Conservation (phyloP, 2,329 filamentous ascomycete genomes). For the Orbilia brochopaga region DNA sequence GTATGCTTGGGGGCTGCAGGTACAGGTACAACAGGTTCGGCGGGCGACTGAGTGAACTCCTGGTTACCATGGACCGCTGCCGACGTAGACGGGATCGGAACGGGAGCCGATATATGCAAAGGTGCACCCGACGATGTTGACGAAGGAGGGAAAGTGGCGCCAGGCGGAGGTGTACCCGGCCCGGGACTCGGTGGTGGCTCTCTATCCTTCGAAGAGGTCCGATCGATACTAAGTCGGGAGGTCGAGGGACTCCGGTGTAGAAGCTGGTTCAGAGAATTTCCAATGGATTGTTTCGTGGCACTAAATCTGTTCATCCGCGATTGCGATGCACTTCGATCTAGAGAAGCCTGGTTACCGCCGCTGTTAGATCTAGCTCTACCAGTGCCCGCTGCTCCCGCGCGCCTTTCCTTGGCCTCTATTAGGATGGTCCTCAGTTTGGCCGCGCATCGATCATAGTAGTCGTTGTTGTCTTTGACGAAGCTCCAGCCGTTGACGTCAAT, state of each 20-base stretch:
- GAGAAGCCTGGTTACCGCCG: conserved; percentile 52
- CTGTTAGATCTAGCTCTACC: conserved; percentile 63
- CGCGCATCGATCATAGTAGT: conserved; percentile 93
- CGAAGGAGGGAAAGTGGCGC: conserved; percentile 55
- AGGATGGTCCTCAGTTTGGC: conserved; percentile 88
- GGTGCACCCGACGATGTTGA: conserved; percentile 58
- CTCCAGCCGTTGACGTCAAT: conserved; percentile 99
- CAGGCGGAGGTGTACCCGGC: conserved; percentile 27
- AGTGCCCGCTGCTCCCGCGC: conserved; percentile 58
- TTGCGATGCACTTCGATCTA: conserved; percentile 55
- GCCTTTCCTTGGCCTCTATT: conserved; percentile 64
- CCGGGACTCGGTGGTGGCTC: conserved; percentile 42
- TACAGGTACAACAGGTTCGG: conserved; percentile 68
- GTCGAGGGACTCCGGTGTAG: conserved; percentile 48
- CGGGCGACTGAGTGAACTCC: conserved; percentile 53
- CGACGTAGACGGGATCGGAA: conserved; percentile 55
- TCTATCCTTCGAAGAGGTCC: conserved; percentile 52
- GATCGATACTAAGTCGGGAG: conserved; percentile 45
- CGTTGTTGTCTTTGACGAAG: conserved; percentile 98
- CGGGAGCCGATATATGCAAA: conserved; percentile 58
- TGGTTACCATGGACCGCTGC: conserved; percentile 51
- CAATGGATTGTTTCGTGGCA: conserved; percentile 44
- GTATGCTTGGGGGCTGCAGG: conserved; percentile 82
- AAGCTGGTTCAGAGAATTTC: conserved; percentile 45
- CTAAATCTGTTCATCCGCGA: conserved; percentile 49